phyloP scores from a whole-genome alignment of 352 stramenopile genomes.

The Globisporangium megalacanthum region DNA sequence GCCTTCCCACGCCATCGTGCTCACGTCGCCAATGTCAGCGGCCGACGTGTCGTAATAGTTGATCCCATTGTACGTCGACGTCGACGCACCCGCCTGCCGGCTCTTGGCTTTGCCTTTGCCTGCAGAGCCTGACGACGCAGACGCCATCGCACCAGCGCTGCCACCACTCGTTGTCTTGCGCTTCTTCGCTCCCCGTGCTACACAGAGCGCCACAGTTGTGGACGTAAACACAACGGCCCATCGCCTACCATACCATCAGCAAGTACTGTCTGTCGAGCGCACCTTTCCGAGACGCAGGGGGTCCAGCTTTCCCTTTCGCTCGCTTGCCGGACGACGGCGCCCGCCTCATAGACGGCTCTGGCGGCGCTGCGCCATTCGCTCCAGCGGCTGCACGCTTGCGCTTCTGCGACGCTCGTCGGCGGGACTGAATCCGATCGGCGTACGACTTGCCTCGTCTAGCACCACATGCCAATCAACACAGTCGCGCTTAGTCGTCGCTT shows the following conservation, averaged over 20 bases:
- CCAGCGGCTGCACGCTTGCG: constrained; percentile 14
- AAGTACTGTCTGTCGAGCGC: not conserved
- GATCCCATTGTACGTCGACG: constrained; percentile 23
- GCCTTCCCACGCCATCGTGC: constrained; percentile 71
- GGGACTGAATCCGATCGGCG: constrained; percentile 50
- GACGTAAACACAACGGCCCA: not conserved
- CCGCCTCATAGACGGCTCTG: constrained; percentile 11
- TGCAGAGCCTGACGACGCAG: not conserved
- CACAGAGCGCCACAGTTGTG: not conserved
- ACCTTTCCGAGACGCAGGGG: constrained; percentile 9
- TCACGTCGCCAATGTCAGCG: constrained; percentile 49
- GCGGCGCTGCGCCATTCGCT: constrained; percentile 2
- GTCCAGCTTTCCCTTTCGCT: not conserved
- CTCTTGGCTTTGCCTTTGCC: not conserved
- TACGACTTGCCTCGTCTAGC: constrained; percentile 43
- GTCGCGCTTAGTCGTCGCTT: too few relatives aligned
- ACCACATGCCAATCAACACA: not conserved
- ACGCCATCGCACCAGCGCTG: not conserved
- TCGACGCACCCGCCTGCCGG: constrained; percentile 10
- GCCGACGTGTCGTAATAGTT: constrained; percentile 52
- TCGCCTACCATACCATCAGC: not conserved
- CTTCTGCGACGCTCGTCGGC: constrained; percentile 22
- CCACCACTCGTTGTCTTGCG: not conserved
- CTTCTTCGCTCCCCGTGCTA: constrained; percentile 8
- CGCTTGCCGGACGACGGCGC: not conserved